Evolutionary conservation across 2,329 filamentous ascomycete species (phyloP), one percentile per base, ranked within the genome.

Genomic region (Venturia nashicola): DNA sequence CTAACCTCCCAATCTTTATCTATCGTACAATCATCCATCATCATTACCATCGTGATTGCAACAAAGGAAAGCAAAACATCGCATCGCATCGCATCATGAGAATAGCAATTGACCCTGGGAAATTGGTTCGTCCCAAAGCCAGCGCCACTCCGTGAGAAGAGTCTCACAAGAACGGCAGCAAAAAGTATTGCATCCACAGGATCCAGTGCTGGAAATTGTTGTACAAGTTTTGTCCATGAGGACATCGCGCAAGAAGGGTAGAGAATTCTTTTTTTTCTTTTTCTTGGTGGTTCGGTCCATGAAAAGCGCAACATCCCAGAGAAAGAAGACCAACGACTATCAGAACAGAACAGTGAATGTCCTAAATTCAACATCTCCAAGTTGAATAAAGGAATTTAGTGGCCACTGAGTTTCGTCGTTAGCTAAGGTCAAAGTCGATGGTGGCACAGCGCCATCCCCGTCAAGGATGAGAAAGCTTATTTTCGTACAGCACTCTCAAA

Each of bases 251-350:
- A 57, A 57, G 51, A 55, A 55, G 12, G 36, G 51, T 18, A 34
- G 51, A 36, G 27, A 20, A 48, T 11, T 18, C 7, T 36, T 57
- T 27, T 36, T 36, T 57, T 57, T 11, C 7, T n/a, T 36, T 57
- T 27, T 36, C n/a, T 57, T 57, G 14, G 27, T 36, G 27, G 18
- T 12, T 36, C n/a, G 27, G 9, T 12, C 18, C 51, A 57, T 57
- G 51, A 57, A 34, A n/a, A 27, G 12, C 8, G 51, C 32, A 57
- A 36, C 27, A 57, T 34, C 16, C 12, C 27, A 36, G 51, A 36
- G 51, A 36, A 57, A 57, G 51, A 57, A 57, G 51, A 39, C 51
- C 51, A 57, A 36, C 39, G 51, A 18, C 51, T 57, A 57, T 34
- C 51, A 57, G 32, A 36, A 36, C 51, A 55, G n/a, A n/a, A 27